These are phyloP conservation scores for Pichia insulana DNA, from an alignment of 805 yeast species.

Conservation along the genomic window DNA sequence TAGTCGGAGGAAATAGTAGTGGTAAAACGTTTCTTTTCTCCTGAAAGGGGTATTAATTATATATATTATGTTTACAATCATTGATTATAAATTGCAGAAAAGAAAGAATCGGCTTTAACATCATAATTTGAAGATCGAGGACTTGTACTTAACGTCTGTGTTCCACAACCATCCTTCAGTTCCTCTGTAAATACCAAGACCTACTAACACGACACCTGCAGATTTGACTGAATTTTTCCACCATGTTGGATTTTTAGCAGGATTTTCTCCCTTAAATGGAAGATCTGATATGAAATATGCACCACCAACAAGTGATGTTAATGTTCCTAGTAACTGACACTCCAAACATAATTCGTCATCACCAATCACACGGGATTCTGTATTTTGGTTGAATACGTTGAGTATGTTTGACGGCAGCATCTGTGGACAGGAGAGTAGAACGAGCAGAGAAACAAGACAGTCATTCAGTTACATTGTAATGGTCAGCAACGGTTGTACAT, in stretches of 20 bases:
- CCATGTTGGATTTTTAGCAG: slow-evolving; percentile 43
- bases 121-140: slow-evolving; percentile 1
- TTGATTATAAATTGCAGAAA: background rate
- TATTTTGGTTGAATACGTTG: slow-evolving; percentile 44
- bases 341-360: slow-evolving; percentile 51
- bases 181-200: slow-evolving; percentile 54
- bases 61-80: background rate
- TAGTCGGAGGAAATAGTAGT: slow-evolving; percentile 89
- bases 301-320: slow-evolving; percentile 53
- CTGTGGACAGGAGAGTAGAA: background rate
- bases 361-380: slow-evolving; percentile 31
- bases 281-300: slow-evolving; percentile 49
- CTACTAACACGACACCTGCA: slow-evolving; percentile 45
- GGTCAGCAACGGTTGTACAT: too few relatives aligned
- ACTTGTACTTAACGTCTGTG: slow-evolving; percentile 23
- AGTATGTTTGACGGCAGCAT: slow-evolving; percentile 38
- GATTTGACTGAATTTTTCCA: slow-evolving; percentile 50
- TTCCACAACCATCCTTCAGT: slow-evolving; percentile 56
- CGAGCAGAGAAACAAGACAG: background rate
- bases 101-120: too few relatives aligned
- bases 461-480: too few relatives aligned
- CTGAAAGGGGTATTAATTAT: background rate
- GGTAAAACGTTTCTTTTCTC: slow-evolving; percentile 70
- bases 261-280: slow-evolving; percentile 37
- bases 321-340: slow-evolving; percentile 59